Evolutionary conservation across 208 protist genomes (phyloP), one percentile per base, ranked within the genome.

Genomic region (Wallacemonas rigidus): DNA sequence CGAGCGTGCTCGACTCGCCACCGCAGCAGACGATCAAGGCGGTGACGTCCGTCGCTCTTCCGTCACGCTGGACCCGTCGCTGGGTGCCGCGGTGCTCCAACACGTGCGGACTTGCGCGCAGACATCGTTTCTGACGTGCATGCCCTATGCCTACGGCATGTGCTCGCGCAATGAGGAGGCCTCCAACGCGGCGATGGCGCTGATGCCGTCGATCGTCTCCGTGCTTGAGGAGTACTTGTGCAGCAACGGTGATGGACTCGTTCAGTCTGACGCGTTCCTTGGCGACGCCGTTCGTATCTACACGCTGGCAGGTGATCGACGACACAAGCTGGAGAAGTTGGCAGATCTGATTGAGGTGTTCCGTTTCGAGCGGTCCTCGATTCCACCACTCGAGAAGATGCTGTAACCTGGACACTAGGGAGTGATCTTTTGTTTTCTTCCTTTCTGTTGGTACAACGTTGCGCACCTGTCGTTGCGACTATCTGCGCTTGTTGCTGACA

Each of bases 211-310:
- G 17, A 74, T 80, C 57, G 78, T 82, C 39, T 69, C 72, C 0
- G 84, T 80, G 36, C 82, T 92, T 74, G 88, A 95, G 74, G 62
- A 61, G 38, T 92, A 89, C 73, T 39, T 91, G 14, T 75, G 75
- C 39, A 75, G 80, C 14, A 83, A 92, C 58, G 83, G 88, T n/a
- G 76, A 84, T 0, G 80, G 71, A 44, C 56, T 93, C 38, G 75
- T 84, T 36, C 76, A 86, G 53, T 90, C 76, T 1, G 86, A 90
- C 70, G 82, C 86, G 1, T 93, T 95, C 79, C 62, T 95, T 5
- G 75, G 77, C n/a, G 87, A 90, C 55, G 71, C 83, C 73, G 86
- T 88, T n/a, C 91, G 91, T 9, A 74, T 93, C 57, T 95, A 95
- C 75, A 89, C 87, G 17, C 79, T 95, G 50, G 80, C 81, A 44